These are phyloP conservation scores for Chrysoporthe austroafricana DNA, from an alignment of 2,329 filamentous ascomycete species.

Conservation along the genomic window DNA sequence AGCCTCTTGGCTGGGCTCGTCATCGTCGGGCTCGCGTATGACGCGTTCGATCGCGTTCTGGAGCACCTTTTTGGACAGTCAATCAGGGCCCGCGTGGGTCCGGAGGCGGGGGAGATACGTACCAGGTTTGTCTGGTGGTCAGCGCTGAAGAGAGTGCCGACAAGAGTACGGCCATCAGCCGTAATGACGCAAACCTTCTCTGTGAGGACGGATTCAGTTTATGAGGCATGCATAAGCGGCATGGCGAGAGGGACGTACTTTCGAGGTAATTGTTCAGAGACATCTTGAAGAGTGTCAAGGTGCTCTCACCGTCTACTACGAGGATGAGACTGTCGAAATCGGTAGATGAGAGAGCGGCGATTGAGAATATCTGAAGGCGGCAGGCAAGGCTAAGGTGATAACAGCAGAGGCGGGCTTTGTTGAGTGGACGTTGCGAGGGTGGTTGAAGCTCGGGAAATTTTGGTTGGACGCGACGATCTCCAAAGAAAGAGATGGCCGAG, in stretches of 20 bases:
- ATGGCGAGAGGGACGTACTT: constrained; percentile 33
- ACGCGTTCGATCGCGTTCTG: constrained; percentile 84
- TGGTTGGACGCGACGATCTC: constrained; percentile 9
- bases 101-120: constrained; percentile 32
- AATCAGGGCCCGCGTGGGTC: neutral
- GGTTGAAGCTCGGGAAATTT: constrained; percentile 21
- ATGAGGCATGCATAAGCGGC: neutral
- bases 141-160: constrained; percentile 81
- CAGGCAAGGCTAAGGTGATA: neutral
- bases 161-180: constrained; percentile 83
- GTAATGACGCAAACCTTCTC: constrained; percentile 93
- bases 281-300: constrained; percentile 29
- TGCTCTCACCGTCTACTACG: neutral
- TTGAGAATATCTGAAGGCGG: no score
- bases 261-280: constrained; percentile 39
- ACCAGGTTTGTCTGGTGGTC: constrained; percentile 92
- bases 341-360: neutral
- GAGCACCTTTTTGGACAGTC: constrained; percentile 62
- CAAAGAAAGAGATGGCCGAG: neutral
- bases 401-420: neutral
- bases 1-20: constrained; percentile 78
- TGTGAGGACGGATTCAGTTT: constrained; percentile 40
- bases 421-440: constrained; percentile 1
- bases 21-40: constrained; percentile 83
- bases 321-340: neutral